These are phyloP conservation scores for Triticum monococcum DNA, from an alignment of 176 grass and related monocot genomes.

Conservation along the genomic window DNA sequence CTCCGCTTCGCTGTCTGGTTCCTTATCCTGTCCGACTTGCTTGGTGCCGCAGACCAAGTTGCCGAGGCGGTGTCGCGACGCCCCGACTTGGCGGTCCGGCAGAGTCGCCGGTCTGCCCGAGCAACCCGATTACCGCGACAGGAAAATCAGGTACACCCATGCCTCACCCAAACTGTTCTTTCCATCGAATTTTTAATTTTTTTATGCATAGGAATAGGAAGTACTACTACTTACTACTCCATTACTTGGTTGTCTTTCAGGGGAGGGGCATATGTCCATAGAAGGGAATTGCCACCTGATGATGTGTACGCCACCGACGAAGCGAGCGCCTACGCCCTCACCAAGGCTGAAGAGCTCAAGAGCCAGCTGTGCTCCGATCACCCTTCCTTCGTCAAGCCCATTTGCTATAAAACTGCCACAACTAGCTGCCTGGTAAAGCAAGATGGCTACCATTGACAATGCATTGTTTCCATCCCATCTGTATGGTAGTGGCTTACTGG, in stretches of 20 bases:
- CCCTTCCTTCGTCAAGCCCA: conserved; percentile 58
- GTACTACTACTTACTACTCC: too few relatives aligned
- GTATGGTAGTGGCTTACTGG: background rate
- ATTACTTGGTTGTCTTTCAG: too few relatives aligned
- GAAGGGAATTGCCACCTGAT: conserved; percentile 15
- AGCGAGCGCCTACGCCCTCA: conserved; percentile 4
- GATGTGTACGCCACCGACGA: conserved; percentile 28
- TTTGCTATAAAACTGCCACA: conserved; percentile 59
- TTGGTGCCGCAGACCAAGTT: conserved; percentile 37
- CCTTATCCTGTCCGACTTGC: background rate
- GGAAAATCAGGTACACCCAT: too few relatives aligned
- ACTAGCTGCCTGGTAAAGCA: conserved; percentile 39
- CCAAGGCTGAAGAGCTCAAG: conserved; percentile 52
- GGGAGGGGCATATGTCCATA: background rate
- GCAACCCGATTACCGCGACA: conserved; percentile 33
- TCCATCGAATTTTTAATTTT: too few relatives aligned
- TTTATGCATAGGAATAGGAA: too few relatives aligned
- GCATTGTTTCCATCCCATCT: background rate
- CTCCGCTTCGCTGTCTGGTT: background rate
- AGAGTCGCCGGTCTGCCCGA: conserved; percentile 47
- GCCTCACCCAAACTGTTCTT: too few relatives aligned
- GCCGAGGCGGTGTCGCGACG: conserved; percentile 37
- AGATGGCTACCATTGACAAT: background rate
- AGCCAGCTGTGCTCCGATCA: conserved; percentile 28
- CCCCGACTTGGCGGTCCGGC: conserved; percentile 37